These are phyloP conservation scores for Flagelloscypha sp. DNA, from an alignment of 768 basidiomycete species.

Conservation along the genomic window DNA sequence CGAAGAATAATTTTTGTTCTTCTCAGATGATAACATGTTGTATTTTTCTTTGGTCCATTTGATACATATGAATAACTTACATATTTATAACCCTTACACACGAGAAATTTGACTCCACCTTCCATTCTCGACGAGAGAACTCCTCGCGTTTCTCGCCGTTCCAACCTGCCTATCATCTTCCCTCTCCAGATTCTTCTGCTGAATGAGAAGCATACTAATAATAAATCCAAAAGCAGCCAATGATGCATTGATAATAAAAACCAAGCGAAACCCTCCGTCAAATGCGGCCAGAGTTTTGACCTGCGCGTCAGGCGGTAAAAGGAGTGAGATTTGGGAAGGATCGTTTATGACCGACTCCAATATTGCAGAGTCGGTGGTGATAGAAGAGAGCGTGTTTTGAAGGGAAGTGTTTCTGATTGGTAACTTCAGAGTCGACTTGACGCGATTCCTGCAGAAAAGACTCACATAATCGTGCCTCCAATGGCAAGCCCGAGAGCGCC, in stretches of 20 bases:
- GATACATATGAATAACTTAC: too few species aligned
- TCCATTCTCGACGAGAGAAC: too few species aligned
- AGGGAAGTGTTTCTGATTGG: conserved; percentile 38
- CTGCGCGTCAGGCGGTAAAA: conserved; percentile 28
- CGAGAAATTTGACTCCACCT: too few species aligned
- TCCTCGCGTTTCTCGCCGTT: too few species aligned
- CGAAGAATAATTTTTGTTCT: too few species aligned
- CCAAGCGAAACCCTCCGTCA: conserved; percentile 45
- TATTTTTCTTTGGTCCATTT: not conserved
- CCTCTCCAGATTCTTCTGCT: conserved; percentile 50
- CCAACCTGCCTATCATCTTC: too few species aligned
- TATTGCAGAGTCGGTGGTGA: conserved; percentile 27
- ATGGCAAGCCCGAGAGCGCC: conserved; percentile 62
- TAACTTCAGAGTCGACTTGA: not conserved
- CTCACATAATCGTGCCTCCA: conserved; percentile 49
- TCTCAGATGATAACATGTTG: too few species aligned
- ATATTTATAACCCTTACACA: too few species aligned
- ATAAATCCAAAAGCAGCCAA: conserved; percentile 48
- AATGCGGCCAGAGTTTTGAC: conserved; percentile 34
- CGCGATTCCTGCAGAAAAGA: not conserved
- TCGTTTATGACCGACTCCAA: conserved; percentile 42
- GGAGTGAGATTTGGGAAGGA: conserved; percentile 29
- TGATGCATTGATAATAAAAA: conserved; percentile 56
- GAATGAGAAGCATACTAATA: conserved; percentile 50
- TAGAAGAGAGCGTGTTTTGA: conserved; percentile 27